Base-by-base conservation (phyloP, 2,329 filamentous ascomycete species). In the Aspergillus amoenus region DNA sequence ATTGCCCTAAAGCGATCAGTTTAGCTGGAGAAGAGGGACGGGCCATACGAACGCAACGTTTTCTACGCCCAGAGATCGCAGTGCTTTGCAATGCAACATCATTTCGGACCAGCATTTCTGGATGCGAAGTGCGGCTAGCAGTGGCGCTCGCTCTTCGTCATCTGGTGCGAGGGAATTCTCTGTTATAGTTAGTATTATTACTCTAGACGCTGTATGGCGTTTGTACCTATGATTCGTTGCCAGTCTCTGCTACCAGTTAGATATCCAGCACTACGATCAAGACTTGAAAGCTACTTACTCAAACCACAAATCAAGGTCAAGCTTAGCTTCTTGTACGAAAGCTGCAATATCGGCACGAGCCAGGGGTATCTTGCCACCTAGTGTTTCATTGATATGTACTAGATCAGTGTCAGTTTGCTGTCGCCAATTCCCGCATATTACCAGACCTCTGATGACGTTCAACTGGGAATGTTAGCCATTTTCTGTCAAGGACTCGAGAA, bases 101-200 rank as follows among this genome's bases (percentile, higher is more conserved):
- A 81, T 79, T 15, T 81, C 74, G 1, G 80, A 78, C 82, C 82
- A 84, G 60, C 80, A 80, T 57, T 77, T 76, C 61, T 84, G 81
- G 0, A 84, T 78, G 2, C 75, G 73, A 1, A 84, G 67, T 18
- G 83, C 82, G 4, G 79, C 68, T 0, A 77, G 59, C 1, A 80
- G 66, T 51, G 72, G 76, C 1, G 73, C 70, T 32, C 67, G 68
- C 42, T 78, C 75, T 22, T 67, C 42, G 9, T 56, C 52, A 41
- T 64, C 61, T 15, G 67, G 61, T 1, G 68, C 41, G 12, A 55
- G 64, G 55, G 62, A 76, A 59, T 52, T 67, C 60, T 64, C 68
- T 70, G 64, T 54, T 5, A 40, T 5, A 8, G 17, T 50, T 9
- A 44, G n/a, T 34, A 15, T 39, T 4, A 24, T 2, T 6, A 11